These are phyloP conservation scores for Ogataea populi-albae DNA, from an alignment of 805 yeast species.

Conservation along the genomic window DNA sequence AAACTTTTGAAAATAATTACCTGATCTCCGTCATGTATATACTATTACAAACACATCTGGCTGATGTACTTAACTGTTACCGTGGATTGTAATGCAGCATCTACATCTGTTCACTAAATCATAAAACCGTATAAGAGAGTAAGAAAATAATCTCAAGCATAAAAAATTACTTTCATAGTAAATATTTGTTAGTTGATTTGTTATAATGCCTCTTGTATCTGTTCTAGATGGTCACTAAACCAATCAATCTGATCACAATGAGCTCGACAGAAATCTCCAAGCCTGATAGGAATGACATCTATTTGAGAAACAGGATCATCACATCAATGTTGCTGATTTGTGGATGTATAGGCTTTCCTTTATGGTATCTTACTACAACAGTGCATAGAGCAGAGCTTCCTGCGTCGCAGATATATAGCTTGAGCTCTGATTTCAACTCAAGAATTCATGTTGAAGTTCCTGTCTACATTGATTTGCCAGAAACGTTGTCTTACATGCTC, in stretches of 20 bases:
- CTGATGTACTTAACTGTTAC: too few relatives aligned
- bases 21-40: slow-evolving; percentile 4
- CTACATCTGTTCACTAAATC: too few relatives aligned
- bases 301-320: slow-evolving; percentile 21
- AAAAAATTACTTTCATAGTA: too few relatives aligned
- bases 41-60: neutral
- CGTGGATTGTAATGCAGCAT: too few relatives aligned
- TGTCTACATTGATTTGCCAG: slow-evolving; percentile 38
- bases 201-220: too few relatives aligned
- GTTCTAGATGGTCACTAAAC: too few relatives aligned
- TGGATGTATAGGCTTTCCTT: slow-evolving; percentile 49
- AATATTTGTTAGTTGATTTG: too few relatives aligned
- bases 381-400: slow-evolving; percentile 65
- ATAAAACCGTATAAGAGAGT: too few relatives aligned
- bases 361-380: slow-evolving; percentile 59
- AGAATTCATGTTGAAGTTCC: slow-evolving; percentile 39
- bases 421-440: slow-evolving; percentile 21
- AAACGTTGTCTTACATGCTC: slow-evolving; percentile 31
- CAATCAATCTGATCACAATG: too few relatives aligned
- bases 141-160: too few relatives aligned
- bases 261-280: slow-evolving; percentile 1
- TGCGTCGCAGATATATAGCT: slow-evolving; percentile 35
- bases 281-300: slow-evolving; percentile 6
- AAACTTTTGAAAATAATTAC: slow-evolving; percentile 41
- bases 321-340: slow-evolving; percentile 27